A percentile compares a stretch with the other conserved stretches of the same genome.
These are phyloP conservation scores for Tetrahymena malaccensis DNA, from an alignment of 73 alveolate genomes.

Conservation along the genomic window DNA sequence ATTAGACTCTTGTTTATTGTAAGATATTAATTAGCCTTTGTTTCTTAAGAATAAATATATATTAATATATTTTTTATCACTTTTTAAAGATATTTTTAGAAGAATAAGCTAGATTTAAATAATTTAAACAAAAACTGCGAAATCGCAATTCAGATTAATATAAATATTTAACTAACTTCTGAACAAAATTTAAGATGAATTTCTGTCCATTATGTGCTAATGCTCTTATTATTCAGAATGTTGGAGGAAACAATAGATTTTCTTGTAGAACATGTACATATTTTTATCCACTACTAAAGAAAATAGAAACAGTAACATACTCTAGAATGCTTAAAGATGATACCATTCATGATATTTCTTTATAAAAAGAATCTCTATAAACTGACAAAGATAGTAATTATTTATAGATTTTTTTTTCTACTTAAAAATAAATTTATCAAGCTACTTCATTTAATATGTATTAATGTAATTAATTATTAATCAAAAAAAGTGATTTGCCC, in stretches of 20 bases:
- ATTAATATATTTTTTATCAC: background rate
- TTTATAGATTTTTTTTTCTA: background rate
- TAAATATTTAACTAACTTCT: background rate
- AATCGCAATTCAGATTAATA: background rate
- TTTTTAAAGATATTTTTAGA: background rate
- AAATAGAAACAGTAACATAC: background rate
- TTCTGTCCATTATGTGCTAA: background rate
- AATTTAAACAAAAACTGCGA: no score
- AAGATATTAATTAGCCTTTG: background rate
- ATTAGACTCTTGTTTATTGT: background rate
- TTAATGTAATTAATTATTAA: background rate
- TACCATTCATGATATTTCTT: background rate
- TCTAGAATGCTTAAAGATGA: background rate
- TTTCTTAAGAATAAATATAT: background rate
- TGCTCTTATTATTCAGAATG: background rate
- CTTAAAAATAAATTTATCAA: background rate
- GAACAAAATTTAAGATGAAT: background rate
- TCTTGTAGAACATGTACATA: background rate
- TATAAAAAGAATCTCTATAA: background rate
- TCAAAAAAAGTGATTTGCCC: background rate
- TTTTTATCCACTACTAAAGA: background rate
- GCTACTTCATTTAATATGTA: background rate
- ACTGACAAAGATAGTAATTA: background rate
- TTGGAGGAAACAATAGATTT: background rate
- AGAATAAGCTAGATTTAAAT: background rate